Conservation (phyloP, 371 early-diverging fungal genomes). For the Chytridium lagenaria region DNA sequence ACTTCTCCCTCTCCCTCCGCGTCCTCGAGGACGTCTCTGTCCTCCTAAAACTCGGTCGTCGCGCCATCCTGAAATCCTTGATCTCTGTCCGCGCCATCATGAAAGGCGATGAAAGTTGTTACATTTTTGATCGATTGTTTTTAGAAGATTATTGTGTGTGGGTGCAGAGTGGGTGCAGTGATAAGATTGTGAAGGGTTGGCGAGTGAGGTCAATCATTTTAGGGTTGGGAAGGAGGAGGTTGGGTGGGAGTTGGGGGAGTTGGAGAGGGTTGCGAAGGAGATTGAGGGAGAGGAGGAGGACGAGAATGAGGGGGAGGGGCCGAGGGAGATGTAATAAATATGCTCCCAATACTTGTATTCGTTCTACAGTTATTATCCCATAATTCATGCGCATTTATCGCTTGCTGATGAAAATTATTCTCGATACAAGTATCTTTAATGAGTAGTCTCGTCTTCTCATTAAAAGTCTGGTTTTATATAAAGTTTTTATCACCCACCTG, state of each 20-base stretch:
- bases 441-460: too few species aligned
- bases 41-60: conserved; percentile 81
- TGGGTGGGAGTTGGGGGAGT: conserved; percentile 79
- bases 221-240: conserved; percentile 67
- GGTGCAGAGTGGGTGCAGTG: conserved; percentile 78
- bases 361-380: too few species aligned
- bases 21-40: conserved; percentile 81
- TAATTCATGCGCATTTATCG: too few species aligned
- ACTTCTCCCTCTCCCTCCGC: conserved; percentile 72
- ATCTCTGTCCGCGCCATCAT: conserved; percentile 78
- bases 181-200: conserved; percentile 70
- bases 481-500: too few species aligned
- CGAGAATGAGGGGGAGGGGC: too few species aligned
- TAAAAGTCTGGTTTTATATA: too few species aligned
- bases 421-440: too few species aligned
- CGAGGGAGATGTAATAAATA: too few species aligned
- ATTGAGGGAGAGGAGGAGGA: too few species aligned
- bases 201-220: conserved; percentile 78
- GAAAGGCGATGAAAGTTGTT: conserved; percentile 85
- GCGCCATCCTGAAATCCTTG: conserved; percentile 79
- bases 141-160: conserved; percentile 97
- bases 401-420: too few species aligned
- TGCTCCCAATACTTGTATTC: too few species aligned
- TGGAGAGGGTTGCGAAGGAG: too few species aligned
- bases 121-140: conserved; percentile 82